These are phyloP conservation scores for Chiua virens DNA, from an alignment of 768 basidiomycete genomes.

Conservation along the genomic window DNA sequence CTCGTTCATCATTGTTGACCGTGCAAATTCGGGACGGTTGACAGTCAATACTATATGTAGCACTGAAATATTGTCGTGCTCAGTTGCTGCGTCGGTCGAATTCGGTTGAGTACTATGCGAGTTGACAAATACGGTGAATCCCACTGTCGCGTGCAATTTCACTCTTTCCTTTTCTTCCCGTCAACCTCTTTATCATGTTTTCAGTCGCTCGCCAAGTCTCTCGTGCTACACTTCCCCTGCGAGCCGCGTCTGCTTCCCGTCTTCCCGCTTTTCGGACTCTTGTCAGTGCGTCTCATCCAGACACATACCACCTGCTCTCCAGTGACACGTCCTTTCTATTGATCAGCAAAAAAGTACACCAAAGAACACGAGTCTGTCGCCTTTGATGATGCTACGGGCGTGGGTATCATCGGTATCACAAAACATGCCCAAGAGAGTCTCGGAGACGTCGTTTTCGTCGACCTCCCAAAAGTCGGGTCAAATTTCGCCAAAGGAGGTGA, in stretches of 20 bases:
- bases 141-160: background rate
- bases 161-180: background rate
- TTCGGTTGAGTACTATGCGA: conserved; percentile 14
- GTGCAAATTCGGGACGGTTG: background rate
- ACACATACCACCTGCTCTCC: background rate
- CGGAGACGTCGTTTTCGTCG: conserved; percentile 97
- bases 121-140: conserved; percentile 18
- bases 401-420: conserved; percentile 86
- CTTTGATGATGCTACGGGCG: conserved; percentile 72
- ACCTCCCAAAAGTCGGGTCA: conserved; percentile 69
- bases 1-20: too few species aligned
- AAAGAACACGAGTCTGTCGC: conserved; percentile 84
- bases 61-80: too few species aligned
- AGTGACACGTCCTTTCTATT: background rate
- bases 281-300: conserved; percentile 20
- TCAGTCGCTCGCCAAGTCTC: conserved; percentile 8
- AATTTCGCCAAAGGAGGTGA: conserved; percentile 72
- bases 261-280: conserved; percentile 19
- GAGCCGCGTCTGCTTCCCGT: conserved; percentile 1
- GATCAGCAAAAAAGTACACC: conserved; percentile 75
- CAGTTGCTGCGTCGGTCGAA: background rate
- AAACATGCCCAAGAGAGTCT: conserved; percentile 89
- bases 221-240: conserved; percentile 9
- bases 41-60: background rate
- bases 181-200: conserved; percentile 17